phyloP scores from a whole-genome alignment of 2,329 filamentous ascomycete species.

The Pestalotiopsis sp. region DNA sequence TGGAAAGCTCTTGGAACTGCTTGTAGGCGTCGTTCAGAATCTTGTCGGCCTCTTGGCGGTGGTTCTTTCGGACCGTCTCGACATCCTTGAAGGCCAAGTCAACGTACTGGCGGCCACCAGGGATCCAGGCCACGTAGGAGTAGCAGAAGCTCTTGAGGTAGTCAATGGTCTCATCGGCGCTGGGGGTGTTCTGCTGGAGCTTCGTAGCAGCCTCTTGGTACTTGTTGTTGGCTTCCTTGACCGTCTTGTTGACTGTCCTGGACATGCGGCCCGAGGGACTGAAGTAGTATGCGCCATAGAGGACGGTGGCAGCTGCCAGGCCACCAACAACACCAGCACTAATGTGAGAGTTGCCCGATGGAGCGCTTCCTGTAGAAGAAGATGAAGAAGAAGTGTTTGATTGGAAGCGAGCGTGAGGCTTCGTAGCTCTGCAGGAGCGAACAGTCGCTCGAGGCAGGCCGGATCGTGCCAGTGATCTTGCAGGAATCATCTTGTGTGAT shows the following conservation, averaged over 20 bases:
- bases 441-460: slow-evolving; percentile 12
- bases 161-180: slow-evolving; percentile 67
- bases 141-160: slow-evolving; percentile 69
- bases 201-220: slow-evolving; percentile 63
- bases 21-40: slow-evolving; percentile 70
- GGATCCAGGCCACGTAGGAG: slow-evolving; percentile 73
- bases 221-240: slow-evolving; percentile 60
- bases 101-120: slow-evolving; percentile 70
- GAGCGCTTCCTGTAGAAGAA: slow-evolving; percentile 23
- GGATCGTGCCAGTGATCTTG: slow-evolving; percentile 10
- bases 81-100: slow-evolving; percentile 72
- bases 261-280: slow-evolving; percentile 46
- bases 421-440: slow-evolving; percentile 19
- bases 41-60: slow-evolving; percentile 70
- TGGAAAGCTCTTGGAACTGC: slow-evolving; percentile 65
- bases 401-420: slow-evolving; percentile 39
- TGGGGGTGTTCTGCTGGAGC: slow-evolving; percentile 64
- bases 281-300: slow-evolving; percentile 47
- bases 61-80: slow-evolving; percentile 68
- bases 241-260: slow-evolving; percentile 48
- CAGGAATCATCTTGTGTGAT: slow-evolving; percentile 11
- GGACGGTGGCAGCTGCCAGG: slow-evolving; percentile 42
- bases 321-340: slow-evolving; percentile 47
- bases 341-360: slow-evolving; percentile 34
- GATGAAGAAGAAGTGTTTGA: slow-evolving; percentile 31